A percentile compares a stretch with the other conserved stretches of the same genome.
phyloP scores from a whole-genome alignment of 306 rosid genomes.

The Senna siamea region DNA sequence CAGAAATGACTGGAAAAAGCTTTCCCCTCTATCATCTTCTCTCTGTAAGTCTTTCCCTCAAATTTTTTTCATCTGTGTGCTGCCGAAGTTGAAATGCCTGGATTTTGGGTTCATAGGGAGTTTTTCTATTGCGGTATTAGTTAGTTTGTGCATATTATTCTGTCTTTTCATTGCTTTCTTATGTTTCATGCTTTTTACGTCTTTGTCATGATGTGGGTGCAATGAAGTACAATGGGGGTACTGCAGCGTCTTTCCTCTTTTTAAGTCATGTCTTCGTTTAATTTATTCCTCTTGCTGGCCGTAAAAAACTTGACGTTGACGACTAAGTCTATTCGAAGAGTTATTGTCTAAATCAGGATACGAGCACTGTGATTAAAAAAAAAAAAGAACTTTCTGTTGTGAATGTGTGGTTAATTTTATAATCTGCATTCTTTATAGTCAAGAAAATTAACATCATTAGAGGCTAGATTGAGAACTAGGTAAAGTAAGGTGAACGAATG shows the following conservation, averaged over 20 bases:
- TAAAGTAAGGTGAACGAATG: constrained; percentile 17
- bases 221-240: neutral
- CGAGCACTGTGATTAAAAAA: neutral
- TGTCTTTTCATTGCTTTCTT: neutral
- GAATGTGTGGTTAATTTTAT: neutral
- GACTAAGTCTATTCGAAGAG: neutral
- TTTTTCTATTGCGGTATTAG: neutral
- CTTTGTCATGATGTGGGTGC: neutral
- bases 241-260: neutral
- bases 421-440: neutral
- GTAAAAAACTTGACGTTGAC: neutral
- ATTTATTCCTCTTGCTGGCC: constrained; percentile 14
- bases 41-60: constrained; percentile 44
- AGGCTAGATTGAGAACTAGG: neutral
- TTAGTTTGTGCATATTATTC: neutral
- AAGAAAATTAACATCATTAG: neutral
- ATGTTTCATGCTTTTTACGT: neutral
- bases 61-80: constrained; percentile 17
- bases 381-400: neutral
- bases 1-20: constrained; percentile 46
- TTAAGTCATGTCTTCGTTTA: neutral
- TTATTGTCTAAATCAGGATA: neutral
- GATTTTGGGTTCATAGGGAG: neutral
- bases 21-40: constrained; percentile 43
- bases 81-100: neutral